Conservation (phyloP, 768 basidiomycete genomes). For the Postia placenta region DNA sequence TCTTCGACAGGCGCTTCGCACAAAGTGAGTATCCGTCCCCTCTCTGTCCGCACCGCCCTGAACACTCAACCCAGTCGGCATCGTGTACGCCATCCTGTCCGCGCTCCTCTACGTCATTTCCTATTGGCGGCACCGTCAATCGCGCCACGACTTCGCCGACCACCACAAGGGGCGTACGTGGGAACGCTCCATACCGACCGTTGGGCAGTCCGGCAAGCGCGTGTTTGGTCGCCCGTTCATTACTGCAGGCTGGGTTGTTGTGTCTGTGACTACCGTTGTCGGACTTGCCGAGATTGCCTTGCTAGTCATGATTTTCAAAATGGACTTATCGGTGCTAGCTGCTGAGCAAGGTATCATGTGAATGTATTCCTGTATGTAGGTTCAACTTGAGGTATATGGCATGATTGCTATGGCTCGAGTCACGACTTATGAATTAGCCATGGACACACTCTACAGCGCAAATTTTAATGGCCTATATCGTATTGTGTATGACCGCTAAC, state of each 20-base stretch:
- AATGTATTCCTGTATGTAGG: too few relatives aligned
- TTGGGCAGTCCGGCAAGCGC: conserved; percentile 54
- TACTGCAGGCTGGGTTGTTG: conserved; percentile 74
- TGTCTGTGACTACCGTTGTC: conserved; percentile 55
- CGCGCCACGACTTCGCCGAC: conserved; percentile 77
- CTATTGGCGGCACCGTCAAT: conserved; percentile 56
- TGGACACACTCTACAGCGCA: too few relatives aligned
- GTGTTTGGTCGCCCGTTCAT: conserved; percentile 74
- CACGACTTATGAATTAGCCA: too few relatives aligned
- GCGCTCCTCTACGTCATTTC: conserved; percentile 51
- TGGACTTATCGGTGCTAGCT: conserved; percentile 13
- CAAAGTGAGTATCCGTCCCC: conserved; percentile 42
- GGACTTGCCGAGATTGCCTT: conserved; percentile 59
- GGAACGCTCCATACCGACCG: conserved; percentile 41
- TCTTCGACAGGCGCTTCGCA: conserved; percentile 73
- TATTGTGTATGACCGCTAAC: too few relatives aligned
- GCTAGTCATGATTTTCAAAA: conserved; percentile 51
- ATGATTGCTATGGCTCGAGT: too few relatives aligned
- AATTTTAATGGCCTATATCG: too few relatives aligned
- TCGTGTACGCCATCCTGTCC: conserved; percentile 63
- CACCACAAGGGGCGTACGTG: conserved; percentile 16
- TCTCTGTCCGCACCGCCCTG: background rate
- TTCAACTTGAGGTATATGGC: too few relatives aligned
- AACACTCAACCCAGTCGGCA: conserved; percentile 35
- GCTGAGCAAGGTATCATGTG: conserved; percentile 2